A percentile compares a stretch with the other conserved stretches of the same genome.
Conservation (phyloP, 2,329 filamentous ascomycete species). For the Arthroderma sp. region DNA sequence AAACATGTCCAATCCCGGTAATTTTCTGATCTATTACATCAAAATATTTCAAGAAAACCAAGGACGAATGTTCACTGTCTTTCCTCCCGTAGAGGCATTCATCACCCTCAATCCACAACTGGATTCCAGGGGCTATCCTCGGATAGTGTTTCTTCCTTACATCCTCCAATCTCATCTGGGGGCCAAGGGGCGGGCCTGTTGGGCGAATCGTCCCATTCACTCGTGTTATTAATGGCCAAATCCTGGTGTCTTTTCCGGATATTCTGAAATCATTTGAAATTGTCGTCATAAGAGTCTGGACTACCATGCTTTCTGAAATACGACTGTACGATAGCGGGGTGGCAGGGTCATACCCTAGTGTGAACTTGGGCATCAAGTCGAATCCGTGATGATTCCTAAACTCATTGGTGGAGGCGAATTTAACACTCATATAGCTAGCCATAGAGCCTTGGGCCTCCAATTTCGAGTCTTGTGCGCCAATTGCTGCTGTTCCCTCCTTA, state of each 20-base stretch:
- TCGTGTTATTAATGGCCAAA: conserved; percentile 57
- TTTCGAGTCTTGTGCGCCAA: not conserved
- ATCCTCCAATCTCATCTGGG: conserved; percentile 66
- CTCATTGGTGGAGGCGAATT: not conserved
- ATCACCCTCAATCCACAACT: conserved; percentile 75
- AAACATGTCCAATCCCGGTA: conserved; percentile 55
- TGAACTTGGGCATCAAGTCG: not conserved
- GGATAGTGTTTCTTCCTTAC: conserved; percentile 48
- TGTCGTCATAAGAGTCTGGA: not conserved
- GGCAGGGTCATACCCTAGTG: not conserved
- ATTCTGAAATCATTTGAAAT: not conserved
- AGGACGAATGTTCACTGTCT: conserved; percentile 58
- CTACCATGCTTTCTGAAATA: not conserved
- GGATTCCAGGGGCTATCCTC: conserved; percentile 38
- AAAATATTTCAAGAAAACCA: conserved; percentile 67
- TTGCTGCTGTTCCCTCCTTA: not conserved
- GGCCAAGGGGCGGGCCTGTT: conserved; percentile 71
- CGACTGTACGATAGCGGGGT: not conserved
- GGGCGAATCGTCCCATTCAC: conserved; percentile 97
- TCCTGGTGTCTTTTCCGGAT: not conserved
- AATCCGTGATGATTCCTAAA: not conserved
- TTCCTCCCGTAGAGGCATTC: conserved; percentile 58
- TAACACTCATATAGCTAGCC: not conserved
- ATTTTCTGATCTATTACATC: not conserved
- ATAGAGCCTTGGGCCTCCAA: not conserved